Conservation (phyloP, 2,329 filamentous ascomycete genomes). For the Pezicula rhizophila region DNA sequence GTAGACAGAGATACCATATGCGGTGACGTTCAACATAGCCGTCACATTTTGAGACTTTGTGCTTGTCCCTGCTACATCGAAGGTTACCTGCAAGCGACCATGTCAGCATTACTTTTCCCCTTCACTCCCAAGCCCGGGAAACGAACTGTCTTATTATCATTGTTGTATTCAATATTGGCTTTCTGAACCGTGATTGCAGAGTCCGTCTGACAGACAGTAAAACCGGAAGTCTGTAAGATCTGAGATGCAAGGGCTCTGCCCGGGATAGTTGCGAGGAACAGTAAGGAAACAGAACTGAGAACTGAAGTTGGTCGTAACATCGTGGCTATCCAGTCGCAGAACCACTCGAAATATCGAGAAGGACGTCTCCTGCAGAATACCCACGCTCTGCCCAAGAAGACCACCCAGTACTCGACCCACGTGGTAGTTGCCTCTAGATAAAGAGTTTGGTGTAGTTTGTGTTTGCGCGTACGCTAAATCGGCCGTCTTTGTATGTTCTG, state of each 20-base stretch:
- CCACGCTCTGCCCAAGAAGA: not conserved
- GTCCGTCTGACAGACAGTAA: conserved; percentile 62
- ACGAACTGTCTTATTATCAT: conserved; percentile 58
- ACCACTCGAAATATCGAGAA: conserved; percentile 1
- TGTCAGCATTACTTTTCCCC: not conserved
- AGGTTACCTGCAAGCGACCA: conserved; percentile 36
- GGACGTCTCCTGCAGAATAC: conserved; percentile 1
- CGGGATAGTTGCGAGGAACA: conserved; percentile 22
- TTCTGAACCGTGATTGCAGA: conserved; percentile 62
- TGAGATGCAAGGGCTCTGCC: conserved; percentile 54
- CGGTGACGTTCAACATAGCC: conserved; percentile 68
- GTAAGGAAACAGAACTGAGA: conserved; percentile 22
- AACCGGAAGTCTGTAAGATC: conserved; percentile 74
- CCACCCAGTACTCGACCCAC: not conserved
- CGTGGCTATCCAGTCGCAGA: conserved; percentile 8
- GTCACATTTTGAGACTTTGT: conserved; percentile 70
- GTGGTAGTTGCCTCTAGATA: not conserved
- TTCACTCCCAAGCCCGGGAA: no score
- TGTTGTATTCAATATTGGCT: conserved; percentile 75
- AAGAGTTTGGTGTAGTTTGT: no score
- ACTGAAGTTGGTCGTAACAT: conserved; percentile 23
- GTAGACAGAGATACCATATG: conserved; percentile 81
- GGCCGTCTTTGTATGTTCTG: not conserved
- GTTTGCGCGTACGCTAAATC: not conserved
- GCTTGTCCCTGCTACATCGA: conserved; percentile 78